Evolutionary conservation across 1,284 basidiomycete species (phyloP), one percentile per base, ranked within the genome.

Genomic region (Ceratobasidium papillatum): DNA sequence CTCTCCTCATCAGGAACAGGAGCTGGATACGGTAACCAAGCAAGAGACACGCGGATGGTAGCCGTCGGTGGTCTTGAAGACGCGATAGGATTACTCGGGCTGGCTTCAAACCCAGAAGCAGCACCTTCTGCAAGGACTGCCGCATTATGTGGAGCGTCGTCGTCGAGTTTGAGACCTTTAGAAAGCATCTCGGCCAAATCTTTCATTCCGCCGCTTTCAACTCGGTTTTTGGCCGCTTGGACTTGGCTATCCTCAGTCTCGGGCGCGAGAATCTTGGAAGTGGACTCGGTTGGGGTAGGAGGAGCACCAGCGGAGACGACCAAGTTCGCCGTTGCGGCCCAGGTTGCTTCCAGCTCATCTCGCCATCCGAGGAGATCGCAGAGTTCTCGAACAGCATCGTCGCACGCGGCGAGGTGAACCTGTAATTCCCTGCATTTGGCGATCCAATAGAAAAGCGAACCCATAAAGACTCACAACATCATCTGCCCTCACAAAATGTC

Each of bases 331-430:
- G 76, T 77, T n/a, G 54, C 75, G 12, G 54, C 72, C 77, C 77
- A 78, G 14, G 75, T 49, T 22, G 45, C 36, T 34, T 78, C 76
- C 69, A 78, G 54, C 36, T 78, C 76, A 11, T 77, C 76, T 27
- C 58, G n/a, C 77, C 77, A 78, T 9, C 76, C 77, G 9, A 78
- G 58, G 43, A 73, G 74, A 43, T 72, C 65, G 45, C 75, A 77
- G 3, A 78, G 54, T 58, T 77, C 49, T 30, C 76, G 71, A 19
- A 78, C 76, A 27, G 71, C 73, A 19, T 72, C 66, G 54, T 78
- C 77, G 43, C 77, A 78, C n/a, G 65, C 25, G 45, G 73, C 75
- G 1, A 76, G 76, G 19, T 68, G 68, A 14, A 77, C 59, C 66
- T 69, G 32, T 14, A 11, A 49, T 49, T 19, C 19, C n/a, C n/a